Percentiles rank a stretch among this genome's conserved stretches.
phyloP scores from a whole-genome alignment of 202 grass and related monocot genomes.

The Setaria italica region DNA sequence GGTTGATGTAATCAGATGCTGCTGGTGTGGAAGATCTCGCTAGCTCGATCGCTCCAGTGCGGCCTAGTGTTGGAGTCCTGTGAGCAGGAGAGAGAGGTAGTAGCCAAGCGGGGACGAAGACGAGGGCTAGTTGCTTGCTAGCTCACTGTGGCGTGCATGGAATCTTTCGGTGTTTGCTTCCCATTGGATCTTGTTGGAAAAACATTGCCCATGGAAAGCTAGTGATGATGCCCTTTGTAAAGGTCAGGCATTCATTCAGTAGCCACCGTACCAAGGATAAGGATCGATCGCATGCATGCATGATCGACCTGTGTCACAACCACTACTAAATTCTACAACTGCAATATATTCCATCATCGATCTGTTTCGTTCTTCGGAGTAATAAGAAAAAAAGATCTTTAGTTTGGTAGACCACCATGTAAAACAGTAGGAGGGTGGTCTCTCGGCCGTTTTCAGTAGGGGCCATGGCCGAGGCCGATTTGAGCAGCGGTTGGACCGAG shows the following conservation, averaged over 20 bases:
- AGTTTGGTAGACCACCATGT: neutral
- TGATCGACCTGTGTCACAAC: conserved; percentile 3
- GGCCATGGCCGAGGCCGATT: neutral
- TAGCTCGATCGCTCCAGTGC: neutral
- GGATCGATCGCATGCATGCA: conserved; percentile 7
- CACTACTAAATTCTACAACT: conserved; percentile 34
- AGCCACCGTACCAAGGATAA: neutral
- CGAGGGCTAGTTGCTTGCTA: conserved; percentile 3
- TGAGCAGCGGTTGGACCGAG: neutral
- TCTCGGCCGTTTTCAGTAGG: neutral
- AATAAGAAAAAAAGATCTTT: neutral
- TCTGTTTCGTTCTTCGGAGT: neutral
- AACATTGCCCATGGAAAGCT: conserved; percentile 31
- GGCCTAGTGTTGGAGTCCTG: conserved; percentile 25
- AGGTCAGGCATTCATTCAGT: conserved; percentile 25
- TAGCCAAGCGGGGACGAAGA: neutral
- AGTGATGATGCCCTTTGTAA: conserved; percentile 52
- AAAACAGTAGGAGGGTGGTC: neutral
- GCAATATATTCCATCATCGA: neutral
- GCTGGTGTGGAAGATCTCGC: conserved; percentile 3
- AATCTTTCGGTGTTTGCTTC: conserved; percentile 69
- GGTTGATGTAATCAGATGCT: conserved; percentile 37
- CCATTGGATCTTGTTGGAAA: conserved; percentile 50
- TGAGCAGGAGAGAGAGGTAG: conserved; percentile 16
- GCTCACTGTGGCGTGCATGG: conserved; percentile 51